Percentiles rank a stretch among this genome's conserved stretches.
phyloP scores from a whole-genome alignment of 2,329 filamentous ascomycete species.

The Penicillium psychrosexuale region DNA sequence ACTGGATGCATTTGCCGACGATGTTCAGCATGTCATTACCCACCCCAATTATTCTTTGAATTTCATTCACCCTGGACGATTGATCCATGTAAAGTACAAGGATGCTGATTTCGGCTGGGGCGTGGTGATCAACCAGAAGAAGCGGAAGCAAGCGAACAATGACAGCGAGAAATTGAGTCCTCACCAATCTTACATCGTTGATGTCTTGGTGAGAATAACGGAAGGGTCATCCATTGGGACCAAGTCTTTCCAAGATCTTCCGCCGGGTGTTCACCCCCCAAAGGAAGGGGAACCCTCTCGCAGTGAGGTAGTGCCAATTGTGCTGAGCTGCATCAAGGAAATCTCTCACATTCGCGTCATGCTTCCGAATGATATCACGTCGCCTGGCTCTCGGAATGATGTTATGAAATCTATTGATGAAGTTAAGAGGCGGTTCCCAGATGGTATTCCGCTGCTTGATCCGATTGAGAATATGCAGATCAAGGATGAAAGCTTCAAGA shows the following conservation, averaged over 20 bases:
- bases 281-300: slow-evolving; percentile 62
- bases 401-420: slow-evolving; percentile 69
- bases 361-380: slow-evolving; percentile 72
- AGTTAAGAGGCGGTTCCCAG: slow-evolving; percentile 82
- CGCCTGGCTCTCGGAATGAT: slow-evolving; percentile 64
- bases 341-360: slow-evolving; percentile 82
- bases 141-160: slow-evolving; percentile 64
- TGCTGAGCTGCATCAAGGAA: slow-evolving; percentile 79
- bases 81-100: slow-evolving; percentile 78
- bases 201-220: slow-evolving; percentile 70
- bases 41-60: slow-evolving; percentile 82
- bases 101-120: slow-evolving; percentile 93
- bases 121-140: slow-evolving; percentile 71
- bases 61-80: slow-evolving; percentile 81
- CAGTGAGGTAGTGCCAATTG: slow-evolving; percentile 80
- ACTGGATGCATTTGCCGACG: slow-evolving; percentile 75
- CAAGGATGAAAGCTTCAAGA: slow-evolving; percentile 87
- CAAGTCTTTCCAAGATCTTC: slow-evolving; percentile 62
- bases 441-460: slow-evolving; percentile 83
- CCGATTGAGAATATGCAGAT: slow-evolving; percentile 97
- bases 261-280: slow-evolving; percentile 60
- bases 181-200: slow-evolving; percentile 77
- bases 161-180: slow-evolving; percentile 64
- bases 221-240: slow-evolving; percentile 52
- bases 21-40: slow-evolving; percentile 88